A percentile compares a stretch with the other conserved stretches of the same genome.
Evolutionary conservation across 257 asterid species (phyloP).

Genomic region (Parsonsia alboflavescens): DNA sequence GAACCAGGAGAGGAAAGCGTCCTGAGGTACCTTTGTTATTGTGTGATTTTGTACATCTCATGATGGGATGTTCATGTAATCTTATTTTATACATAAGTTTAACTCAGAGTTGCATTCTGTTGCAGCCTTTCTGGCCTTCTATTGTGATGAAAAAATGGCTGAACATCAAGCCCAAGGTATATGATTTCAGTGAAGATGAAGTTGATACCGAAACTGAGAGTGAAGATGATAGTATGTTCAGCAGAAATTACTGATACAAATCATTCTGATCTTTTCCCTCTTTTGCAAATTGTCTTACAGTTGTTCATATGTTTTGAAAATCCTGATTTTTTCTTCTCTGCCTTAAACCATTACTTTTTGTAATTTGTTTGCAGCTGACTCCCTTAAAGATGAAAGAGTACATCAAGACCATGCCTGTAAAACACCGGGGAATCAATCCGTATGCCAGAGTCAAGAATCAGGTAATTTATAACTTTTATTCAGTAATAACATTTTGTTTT

Average conservation of each 20-base stretch:
- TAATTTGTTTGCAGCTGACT: slow-evolving; percentile 39
- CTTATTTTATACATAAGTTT: background rate
- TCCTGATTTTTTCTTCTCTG: background rate
- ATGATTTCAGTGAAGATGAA: slow-evolving; percentile 93
- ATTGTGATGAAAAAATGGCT: slow-evolving; percentile 96
- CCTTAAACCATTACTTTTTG: background rate
- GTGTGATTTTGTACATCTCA: background rate
- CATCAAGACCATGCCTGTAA: slow-evolving; percentile 32
- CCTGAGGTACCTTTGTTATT: slow-evolving; percentile 45
- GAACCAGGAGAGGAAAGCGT: slow-evolving; percentile 41
- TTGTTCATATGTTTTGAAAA: background rate
- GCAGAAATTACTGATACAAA: background rate
- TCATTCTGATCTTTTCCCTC: background rate
- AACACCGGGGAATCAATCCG: slow-evolving; percentile 33
- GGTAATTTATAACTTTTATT: slow-evolving; percentile 24
- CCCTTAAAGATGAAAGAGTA: slow-evolving; percentile 46
- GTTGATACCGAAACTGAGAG: slow-evolving; percentile 73
- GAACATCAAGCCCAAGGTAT: slow-evolving; percentile 64
- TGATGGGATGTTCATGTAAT: background rate
- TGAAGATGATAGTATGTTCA: slow-evolving; percentile 74
- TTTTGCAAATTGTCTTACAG: background rate
- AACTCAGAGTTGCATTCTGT: slow-evolving; percentile 5
- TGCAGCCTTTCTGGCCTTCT: slow-evolving; percentile 84
- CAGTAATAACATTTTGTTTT: background rate
- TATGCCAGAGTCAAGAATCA: slow-evolving; percentile 33